Conservation (phyloP, 1,139 yeast genomes). For the Kodamaea anthophila region DNA sequence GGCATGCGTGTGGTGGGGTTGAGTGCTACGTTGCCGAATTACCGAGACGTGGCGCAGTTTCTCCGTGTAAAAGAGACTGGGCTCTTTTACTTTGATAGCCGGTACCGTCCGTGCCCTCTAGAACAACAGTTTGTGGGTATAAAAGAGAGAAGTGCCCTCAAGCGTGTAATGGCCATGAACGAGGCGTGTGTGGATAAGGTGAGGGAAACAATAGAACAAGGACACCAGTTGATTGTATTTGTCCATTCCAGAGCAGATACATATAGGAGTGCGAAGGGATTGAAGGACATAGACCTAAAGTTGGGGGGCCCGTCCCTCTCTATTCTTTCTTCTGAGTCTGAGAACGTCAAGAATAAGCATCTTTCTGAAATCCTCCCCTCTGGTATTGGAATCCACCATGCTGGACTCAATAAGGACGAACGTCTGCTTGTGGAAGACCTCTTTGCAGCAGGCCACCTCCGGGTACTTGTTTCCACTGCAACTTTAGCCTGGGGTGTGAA, state of each 20-base stretch:
- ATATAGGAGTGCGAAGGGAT: slow-evolving; percentile 70
- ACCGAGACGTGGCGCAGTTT: slow-evolving; percentile 79
- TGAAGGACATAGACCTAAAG: slow-evolving; percentile 23
- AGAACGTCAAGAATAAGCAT: slow-evolving; percentile 46
- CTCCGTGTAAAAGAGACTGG: slow-evolving; percentile 62
- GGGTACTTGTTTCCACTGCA: slow-evolving; percentile 86
- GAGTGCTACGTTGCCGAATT: slow-evolving; percentile 93
- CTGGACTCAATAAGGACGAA: slow-evolving; percentile 74
- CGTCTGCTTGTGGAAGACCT: slow-evolving; percentile 76
- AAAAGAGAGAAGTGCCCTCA: slow-evolving; percentile 77
- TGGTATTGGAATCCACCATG: slow-evolving; percentile 93
- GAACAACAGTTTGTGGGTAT: slow-evolving; percentile 86
- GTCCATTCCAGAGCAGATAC: slow-evolving; percentile 96
- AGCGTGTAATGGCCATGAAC: slow-evolving; percentile 76
- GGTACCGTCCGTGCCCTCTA: slow-evolving; percentile 88
- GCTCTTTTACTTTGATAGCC: slow-evolving; percentile 72
- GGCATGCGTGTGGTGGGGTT: slow-evolving; percentile 69
- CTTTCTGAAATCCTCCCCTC: slow-evolving; percentile 55
- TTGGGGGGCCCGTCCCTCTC: neutral
- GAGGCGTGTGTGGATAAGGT: slow-evolving; percentile 87
- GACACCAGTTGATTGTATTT: slow-evolving; percentile 78
- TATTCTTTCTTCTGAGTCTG: slow-evolving; percentile 59
- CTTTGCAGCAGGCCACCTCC: slow-evolving; percentile 81
- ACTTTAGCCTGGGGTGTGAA: slow-evolving; percentile 99
- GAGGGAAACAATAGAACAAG: slow-evolving; percentile 49